These are phyloP conservation scores for Inga leiocalycina DNA, from an alignment of 306 rosid species.

Conservation along the genomic window DNA sequence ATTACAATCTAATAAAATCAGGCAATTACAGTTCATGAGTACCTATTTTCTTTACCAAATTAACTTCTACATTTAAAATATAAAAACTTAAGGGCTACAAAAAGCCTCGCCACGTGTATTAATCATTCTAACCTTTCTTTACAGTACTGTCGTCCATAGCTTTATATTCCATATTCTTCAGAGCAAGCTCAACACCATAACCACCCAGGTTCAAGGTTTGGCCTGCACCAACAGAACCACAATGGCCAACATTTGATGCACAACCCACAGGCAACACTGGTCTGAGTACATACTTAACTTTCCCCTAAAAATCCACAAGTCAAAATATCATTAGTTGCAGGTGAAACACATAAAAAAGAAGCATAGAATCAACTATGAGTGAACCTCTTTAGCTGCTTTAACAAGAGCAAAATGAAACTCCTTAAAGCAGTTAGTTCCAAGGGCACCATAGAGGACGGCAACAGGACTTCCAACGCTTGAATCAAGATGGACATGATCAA, in stretches of 20 bases:
- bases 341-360: neutral
- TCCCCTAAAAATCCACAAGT: conserved; percentile 59
- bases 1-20: neutral
- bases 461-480: conserved; percentile 69
- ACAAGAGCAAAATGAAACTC: conserved; percentile 75
- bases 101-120: conserved; percentile 12
- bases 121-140: conserved; percentile 76
- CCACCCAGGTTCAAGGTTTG: conserved; percentile 91
- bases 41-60: conserved; percentile 31
- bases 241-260: conserved; percentile 59
- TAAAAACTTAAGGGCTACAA: conserved; percentile 11
- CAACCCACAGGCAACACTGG: conserved; percentile 85
- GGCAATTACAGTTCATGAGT: conserved; percentile 21
- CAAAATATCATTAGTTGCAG: conserved; percentile 33
- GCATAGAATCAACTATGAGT: conserved; percentile 6
- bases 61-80: conserved; percentile 29
- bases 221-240: conserved; percentile 85
- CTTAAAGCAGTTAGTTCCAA: conserved; percentile 81
- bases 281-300: conserved; percentile 78
- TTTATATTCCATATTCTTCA: conserved; percentile 98
- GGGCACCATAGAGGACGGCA: conserved; percentile 90
- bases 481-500: conserved; percentile 82
- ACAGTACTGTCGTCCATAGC: conserved; percentile 89
- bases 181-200: conserved; percentile 94
- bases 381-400: conserved; percentile 84